phyloP scores from a whole-genome alignment of 73 alveolate genomes.

The Paramecium caudatum region DNA sequence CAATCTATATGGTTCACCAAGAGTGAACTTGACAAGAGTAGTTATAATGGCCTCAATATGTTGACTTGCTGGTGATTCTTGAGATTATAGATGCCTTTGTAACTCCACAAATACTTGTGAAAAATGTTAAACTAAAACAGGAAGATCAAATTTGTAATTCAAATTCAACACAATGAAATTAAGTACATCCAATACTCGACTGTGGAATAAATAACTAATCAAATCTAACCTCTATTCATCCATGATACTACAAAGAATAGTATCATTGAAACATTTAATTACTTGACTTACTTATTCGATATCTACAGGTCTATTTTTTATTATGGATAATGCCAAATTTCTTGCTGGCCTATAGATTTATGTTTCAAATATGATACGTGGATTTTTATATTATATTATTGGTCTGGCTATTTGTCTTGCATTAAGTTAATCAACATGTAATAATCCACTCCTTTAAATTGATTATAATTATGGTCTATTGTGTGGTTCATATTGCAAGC shows the following conservation, averaged over 20 bases:
- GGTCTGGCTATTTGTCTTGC: conserved; percentile 61
- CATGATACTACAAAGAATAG: neutral
- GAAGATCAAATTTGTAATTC: neutral
- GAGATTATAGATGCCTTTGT: neutral
- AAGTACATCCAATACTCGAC: conserved; percentile 22
- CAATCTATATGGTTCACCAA: conserved; percentile 66
- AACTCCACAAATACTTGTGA: conserved; percentile 46
- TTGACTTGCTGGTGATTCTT: conserved; percentile 56
- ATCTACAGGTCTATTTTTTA: conserved; percentile 26
- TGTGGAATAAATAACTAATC: conserved; percentile 36
- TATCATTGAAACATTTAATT: conserved; percentile 26
- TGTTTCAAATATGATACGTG: conserved; percentile 19
- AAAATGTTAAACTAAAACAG: neutral
- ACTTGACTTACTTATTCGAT: neutral
- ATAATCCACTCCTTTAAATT: conserved; percentile 1
- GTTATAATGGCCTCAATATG: conserved; percentile 61
- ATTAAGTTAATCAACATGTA: conserved; percentile 27
- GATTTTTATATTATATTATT: conserved; percentile 55
- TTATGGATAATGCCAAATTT: conserved; percentile 3
- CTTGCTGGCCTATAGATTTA: conserved; percentile 54
- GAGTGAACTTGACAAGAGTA: conserved; percentile 42
- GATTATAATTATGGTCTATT: conserved; percentile 58
- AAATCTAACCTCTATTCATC: conserved; percentile 58
- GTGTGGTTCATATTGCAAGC: conserved; percentile 50
- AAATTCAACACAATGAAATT: conserved; percentile 2